Base-by-base conservation (phyloP, 768 basidiomycete species). In the Clathrus columnatus region DNA sequence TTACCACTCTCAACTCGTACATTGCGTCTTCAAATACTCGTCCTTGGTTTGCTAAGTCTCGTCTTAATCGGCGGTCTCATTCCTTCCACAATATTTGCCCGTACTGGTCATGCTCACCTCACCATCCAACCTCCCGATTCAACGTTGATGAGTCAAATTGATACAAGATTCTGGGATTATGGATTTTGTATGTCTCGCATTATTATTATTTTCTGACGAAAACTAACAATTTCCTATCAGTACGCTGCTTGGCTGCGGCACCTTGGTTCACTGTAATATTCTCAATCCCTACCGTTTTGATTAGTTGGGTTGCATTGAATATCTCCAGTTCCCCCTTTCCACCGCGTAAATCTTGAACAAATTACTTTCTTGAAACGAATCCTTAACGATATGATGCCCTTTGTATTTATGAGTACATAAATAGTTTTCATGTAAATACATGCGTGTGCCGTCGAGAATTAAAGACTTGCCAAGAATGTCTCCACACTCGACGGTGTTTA, bases 261-360 rank as follows among this genome's bases (percentile, higher is more conserved):
- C 58, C 58, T n/a, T 59, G 58, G 58, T 59, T 59, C 53, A 56
- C 43, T 18, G 26, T 59, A 16, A 29, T 59, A 7, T 55, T 56
- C 26, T 36, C 56, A 32, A 41, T 49, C 14, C 58, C 58, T 21
- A 54, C 58, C 16, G 42, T 27, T 26, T 27, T 57, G 27, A 44
- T 56, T 42, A 56, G 46, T 20, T 48, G 45, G 47, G 41, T 50
- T 28, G 54, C 54, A 21, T 48, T 29, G 28, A 27, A 56, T 36
- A 36, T 36, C 36, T 36, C 36, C 36, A 11, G n/a, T n/a, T 11
- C 36, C 14, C 11, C 36, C n/a, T 36, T n/a, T n/a, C 36, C 36
- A 36, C n/a, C 36, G n/a, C 14, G 36, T n/a, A 36, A 36, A 36
- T 11, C 36, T 36, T 36, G 36, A 36, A n/a, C n/a, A n/a, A n/a